These are phyloP conservation scores for Tolypocladium amazonense DNA, from an alignment of 2,329 filamentous ascomycete genomes.

Conservation along the genomic window DNA sequence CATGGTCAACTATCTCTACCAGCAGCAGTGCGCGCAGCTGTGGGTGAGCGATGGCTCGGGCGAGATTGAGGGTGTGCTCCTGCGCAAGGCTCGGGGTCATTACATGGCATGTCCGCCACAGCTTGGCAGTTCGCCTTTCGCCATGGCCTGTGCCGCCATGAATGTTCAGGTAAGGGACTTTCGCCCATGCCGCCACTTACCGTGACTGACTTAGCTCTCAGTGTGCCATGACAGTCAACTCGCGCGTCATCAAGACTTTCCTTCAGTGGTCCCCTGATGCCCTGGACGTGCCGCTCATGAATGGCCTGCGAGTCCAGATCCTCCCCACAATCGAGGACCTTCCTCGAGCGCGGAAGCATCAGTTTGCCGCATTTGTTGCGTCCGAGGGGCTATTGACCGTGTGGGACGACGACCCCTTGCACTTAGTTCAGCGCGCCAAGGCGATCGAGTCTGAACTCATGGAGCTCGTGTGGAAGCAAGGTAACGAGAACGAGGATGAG, in stretches of 20 bases:
- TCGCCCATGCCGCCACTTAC: neutral
- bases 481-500: slow-evolving; percentile 41
- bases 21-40: slow-evolving; percentile 64
- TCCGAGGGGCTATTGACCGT: slow-evolving; percentile 62
- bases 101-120: slow-evolving; percentile 66
- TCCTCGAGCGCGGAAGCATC: slow-evolving; percentile 61
- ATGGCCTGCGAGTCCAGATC: slow-evolving; percentile 68
- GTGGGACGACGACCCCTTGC: slow-evolving; percentile 71
- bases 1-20: slow-evolving; percentile 75
- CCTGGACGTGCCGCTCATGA: slow-evolving; percentile 64
- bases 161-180: slow-evolving; percentile 52
- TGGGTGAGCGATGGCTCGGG: slow-evolving; percentile 64
- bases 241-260: slow-evolving; percentile 68
- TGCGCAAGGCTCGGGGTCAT: slow-evolving; percentile 55
- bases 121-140: slow-evolving; percentile 52
- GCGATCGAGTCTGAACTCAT: slow-evolving; percentile 68
- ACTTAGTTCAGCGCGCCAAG: slow-evolving; percentile 58
- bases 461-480: slow-evolving; percentile 63
- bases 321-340: slow-evolving; percentile 62
- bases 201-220: slow-evolving; percentile 16
- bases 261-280: slow-evolving; percentile 63
- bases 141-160: slow-evolving; percentile 52
- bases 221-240: slow-evolving; percentile 75
- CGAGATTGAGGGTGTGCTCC: slow-evolving; percentile 59
- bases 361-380: slow-evolving; percentile 71